Evolutionary conservation across 2,329 filamentous ascomycete genomes (phyloP).

Genomic region (Cladophialophora immunda): DNA sequence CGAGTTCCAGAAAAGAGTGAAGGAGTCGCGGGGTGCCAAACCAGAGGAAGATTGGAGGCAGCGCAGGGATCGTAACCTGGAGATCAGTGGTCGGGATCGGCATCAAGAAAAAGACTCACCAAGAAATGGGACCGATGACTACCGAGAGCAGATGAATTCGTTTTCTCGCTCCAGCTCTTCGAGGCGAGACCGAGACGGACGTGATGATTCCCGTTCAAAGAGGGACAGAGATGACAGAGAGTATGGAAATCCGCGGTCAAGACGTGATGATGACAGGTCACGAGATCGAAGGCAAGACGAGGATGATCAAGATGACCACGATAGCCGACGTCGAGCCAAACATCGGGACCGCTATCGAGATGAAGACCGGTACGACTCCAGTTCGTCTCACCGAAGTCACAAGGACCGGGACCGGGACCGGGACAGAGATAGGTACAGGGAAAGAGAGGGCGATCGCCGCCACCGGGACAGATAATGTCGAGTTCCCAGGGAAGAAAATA

Average conservation of each 20-base stretch:
- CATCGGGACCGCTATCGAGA: constrained; percentile 47
- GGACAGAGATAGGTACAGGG: constrained; percentile 35
- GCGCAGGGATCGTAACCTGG: constrained; percentile 54
- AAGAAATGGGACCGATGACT: constrained; percentile 45
- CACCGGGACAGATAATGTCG: constrained; percentile 40
- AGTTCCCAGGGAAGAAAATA: background rate
- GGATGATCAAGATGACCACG: constrained; percentile 47
- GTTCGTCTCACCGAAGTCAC: constrained; percentile 39
- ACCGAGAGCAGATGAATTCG: constrained; percentile 49
- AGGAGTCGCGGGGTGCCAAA: constrained; percentile 57
- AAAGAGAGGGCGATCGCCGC: constrained; percentile 34
- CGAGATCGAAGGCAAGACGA: constrained; percentile 46
- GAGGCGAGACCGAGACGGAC: constrained; percentile 48
- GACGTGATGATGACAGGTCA: constrained; percentile 46
- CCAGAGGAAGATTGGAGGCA: constrained; percentile 57
- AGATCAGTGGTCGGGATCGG: constrained; percentile 49
- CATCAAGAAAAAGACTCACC: constrained; percentile 47
- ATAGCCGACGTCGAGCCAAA: constrained; percentile 43
- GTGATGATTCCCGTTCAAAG: constrained; percentile 33
- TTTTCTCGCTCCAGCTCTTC: constrained; percentile 51
- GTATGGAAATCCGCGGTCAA: constrained; percentile 39
- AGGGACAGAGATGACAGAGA: constrained; percentile 39
- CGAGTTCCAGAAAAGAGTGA: constrained; percentile 63
- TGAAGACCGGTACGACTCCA: constrained; percentile 40
- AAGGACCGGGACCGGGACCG: constrained; percentile 43